Evolutionary conservation across 2,329 filamentous ascomycete genomes (phyloP).

Genomic region (Talaromyces verruculosus): DNA sequence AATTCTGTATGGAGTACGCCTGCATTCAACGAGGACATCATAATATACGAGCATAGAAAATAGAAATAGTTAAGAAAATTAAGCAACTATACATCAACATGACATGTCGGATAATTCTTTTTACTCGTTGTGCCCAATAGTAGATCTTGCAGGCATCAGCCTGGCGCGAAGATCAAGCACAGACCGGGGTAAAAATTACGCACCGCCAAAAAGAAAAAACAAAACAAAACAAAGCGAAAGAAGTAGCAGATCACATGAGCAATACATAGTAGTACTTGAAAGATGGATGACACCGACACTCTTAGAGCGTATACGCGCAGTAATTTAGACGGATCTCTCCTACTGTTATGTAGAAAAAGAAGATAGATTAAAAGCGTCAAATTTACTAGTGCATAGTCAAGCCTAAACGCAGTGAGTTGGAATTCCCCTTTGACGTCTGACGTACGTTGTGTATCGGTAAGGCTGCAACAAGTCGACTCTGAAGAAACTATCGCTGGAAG

Average conservation of each 20-base stretch:
- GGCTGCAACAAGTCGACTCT: not conserved
- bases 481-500: not conserved
- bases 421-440: not conserved
- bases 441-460: constrained; percentile 3
- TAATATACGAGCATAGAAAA: not conserved
- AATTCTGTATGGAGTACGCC: not conserved
- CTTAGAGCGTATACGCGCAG: not conserved
- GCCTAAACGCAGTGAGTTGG: not conserved
- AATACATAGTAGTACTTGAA: not conserved
- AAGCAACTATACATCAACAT: not conserved
- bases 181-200: constrained; percentile 5
- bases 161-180: not conserved
- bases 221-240: constrained; percentile 1
- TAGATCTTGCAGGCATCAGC: not conserved
- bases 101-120: not conserved
- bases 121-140: not conserved
- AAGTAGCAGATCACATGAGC: constrained; percentile 1
- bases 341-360: not conserved
- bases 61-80: not conserved
- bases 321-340: not conserved
- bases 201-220: not conserved
- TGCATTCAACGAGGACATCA: not conserved
- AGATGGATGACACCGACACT: not conserved
- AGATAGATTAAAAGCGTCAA: constrained; percentile 2
- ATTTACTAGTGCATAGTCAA: not conserved